Evolutionary conservation across 352 stramenopile genomes (phyloP).

Genomic region (Halophytophthora batemanensis): DNA sequence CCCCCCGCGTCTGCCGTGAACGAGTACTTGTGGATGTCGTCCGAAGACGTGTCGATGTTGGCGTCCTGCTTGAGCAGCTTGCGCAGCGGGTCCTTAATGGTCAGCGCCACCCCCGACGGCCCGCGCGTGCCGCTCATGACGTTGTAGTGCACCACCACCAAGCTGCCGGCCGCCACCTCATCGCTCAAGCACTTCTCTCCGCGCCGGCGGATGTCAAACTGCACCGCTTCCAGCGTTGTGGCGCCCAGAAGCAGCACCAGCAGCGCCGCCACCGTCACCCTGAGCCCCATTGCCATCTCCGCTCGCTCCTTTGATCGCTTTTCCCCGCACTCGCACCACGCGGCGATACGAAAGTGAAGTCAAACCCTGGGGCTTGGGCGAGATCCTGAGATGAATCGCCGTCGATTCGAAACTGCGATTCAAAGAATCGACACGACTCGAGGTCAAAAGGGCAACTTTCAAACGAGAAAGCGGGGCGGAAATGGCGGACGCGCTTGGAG

Average conservation of each 20-base stretch:
- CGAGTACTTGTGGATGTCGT: slow-evolving; percentile 82
- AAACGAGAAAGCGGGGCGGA: too few relatives aligned
- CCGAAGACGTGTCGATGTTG: slow-evolving; percentile 79
- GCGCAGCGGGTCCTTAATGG: slow-evolving; percentile 67
- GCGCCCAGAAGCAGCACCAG: slow-evolving; percentile 28
- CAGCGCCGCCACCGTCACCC: slow-evolving; percentile 28
- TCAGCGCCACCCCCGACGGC: slow-evolving; percentile 65
- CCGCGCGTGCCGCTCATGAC: slow-evolving; percentile 62
- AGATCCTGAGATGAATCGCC: background rate
- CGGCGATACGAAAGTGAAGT: too few relatives aligned
- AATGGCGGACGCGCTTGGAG: too few relatives aligned
- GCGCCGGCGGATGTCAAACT: slow-evolving; percentile 72
- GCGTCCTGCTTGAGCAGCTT: slow-evolving; percentile 84
- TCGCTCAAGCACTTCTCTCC: slow-evolving; percentile 84
- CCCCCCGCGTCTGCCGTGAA: slow-evolving; percentile 70
- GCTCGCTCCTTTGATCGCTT: background rate
- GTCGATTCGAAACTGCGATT: background rate
- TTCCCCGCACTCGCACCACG: too few relatives aligned
- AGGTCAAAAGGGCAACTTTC: too few relatives aligned
- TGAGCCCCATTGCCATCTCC: slow-evolving; percentile 16
- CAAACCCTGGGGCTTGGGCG: background rate
- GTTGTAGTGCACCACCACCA: slow-evolving; percentile 85
- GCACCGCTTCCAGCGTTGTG: slow-evolving; percentile 39
- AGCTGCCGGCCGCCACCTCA: slow-evolving; percentile 68
- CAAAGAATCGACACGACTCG: background rate